Evolutionary conservation across 2,329 filamentous ascomycete species (phyloP).

Genomic region (Botrytis fragariae): DNA sequence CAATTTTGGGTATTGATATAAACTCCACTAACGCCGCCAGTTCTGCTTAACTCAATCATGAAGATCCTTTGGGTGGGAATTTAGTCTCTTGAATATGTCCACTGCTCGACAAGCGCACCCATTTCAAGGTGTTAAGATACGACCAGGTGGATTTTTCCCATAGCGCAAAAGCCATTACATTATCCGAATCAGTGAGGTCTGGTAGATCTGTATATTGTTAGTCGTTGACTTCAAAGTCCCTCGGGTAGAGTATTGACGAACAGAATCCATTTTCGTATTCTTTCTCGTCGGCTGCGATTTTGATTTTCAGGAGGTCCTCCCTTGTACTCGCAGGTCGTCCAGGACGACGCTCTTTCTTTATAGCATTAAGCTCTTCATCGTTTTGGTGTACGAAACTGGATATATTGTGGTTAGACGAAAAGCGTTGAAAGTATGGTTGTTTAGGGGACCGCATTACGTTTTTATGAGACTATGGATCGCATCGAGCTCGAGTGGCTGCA

Average conservation of each 20-base stretch:
- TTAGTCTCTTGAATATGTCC: conserved; percentile 66
- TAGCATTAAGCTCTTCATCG: conserved; percentile 64
- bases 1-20: conserved; percentile 24
- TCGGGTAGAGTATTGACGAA: conserved; percentile 43
- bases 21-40: conserved; percentile 24
- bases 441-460: conserved; percentile 49
- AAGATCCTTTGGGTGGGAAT: conserved; percentile 68
- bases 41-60: conserved; percentile 27
- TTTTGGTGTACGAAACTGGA: conserved; percentile 62
- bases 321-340: conserved; percentile 75
- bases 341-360: conserved; percentile 69
- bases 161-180: conserved; percentile 60
- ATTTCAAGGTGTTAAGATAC: conserved; percentile 71
- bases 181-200: conserved; percentile 67
- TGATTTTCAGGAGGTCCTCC: conserved; percentile 74
- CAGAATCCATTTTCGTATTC: conserved; percentile 84
- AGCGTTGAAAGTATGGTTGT: not conserved
- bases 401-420: not conserved
- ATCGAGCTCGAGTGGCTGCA: conserved; percentile 51
- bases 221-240: not conserved
- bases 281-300: conserved; percentile 66
- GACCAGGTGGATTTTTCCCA: conserved; percentile 92
- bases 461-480: conserved; percentile 61
- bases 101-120: conserved; percentile 67
- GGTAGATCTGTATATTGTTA: conserved; percentile 57